Evolutionary conservation across 2,329 filamentous ascomycete species (phyloP), one percentile per base, ranked within the genome.

Genomic region (Penicillium sp.): DNA sequence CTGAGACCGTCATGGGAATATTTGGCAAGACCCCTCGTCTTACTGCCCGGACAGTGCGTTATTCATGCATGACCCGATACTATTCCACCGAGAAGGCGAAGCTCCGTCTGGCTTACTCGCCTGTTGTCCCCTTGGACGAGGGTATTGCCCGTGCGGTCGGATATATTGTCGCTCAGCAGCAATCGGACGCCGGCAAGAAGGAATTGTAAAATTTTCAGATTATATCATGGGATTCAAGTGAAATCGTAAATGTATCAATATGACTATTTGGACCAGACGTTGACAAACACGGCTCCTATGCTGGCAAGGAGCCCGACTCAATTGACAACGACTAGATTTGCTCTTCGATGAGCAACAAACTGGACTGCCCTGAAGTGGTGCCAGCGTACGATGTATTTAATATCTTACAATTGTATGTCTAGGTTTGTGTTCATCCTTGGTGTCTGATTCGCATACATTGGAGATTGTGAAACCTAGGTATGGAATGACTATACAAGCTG

Each of bases 11-110:
- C 12, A 64, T 74, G 52, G 71, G 68, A 19, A 44, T 75, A 18
- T 66, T 73, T 34, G 75, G 75, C 8, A 70, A 75, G 53, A 72
- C 69, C 35, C 74, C 74, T n/a, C 71, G 71, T 38, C 56, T 77
- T 52, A 75, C 72, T 9, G 64, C 69, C 37, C 68, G 72, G 49
- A 67, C 64, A 16, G 71, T 77, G 50, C 69, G 72, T 31, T 77
- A 75, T 58, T 75, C 74, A 41, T 75, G 70, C 56, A 76, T 77
- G 70, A 71, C 73, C 35, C 70, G 75, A 31, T 77, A 72, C 58
- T 77, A 71, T 53, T 74, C 69, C 27, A 72, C 72, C 46, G 68
- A 73, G 16, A 77, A 77, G 59, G 72, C 75, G 19, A 76, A 73
- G 64, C 56, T 55, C 41, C 64, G 73, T 41, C 62, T 77, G 10